phyloP scores from a whole-genome alignment of 2,329 filamentous ascomycete genomes.

The Talaromyces albobiverticillius region DNA sequence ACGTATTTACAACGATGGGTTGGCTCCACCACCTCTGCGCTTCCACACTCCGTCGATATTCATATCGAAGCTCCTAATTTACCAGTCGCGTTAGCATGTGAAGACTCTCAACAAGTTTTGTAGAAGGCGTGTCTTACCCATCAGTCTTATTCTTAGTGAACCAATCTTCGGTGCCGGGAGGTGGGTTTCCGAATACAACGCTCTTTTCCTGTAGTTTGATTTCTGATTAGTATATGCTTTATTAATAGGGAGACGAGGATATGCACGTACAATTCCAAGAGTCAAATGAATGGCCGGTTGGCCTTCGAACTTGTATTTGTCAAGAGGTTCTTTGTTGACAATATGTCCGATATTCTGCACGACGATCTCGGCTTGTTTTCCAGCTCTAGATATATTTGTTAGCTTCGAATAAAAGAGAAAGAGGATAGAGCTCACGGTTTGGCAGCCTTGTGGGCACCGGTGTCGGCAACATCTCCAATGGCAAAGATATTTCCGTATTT shows the following conservation, averaged over 20 bases:
- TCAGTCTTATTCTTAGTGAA: not conserved
- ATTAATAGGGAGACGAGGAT: too few species aligned
- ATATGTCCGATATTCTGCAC: not conserved
- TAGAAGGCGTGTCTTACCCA: too few species aligned
- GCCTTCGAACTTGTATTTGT: not conserved
- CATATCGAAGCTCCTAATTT: not conserved
- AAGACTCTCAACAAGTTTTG: too few species aligned
- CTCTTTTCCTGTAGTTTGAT: not conserved
- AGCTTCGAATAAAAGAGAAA: too few species aligned
- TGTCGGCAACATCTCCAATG: slow-evolving; percentile 6
- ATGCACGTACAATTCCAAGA: not conserved
- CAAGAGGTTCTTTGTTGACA: not conserved
- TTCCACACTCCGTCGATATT: not conserved
- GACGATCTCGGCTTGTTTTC: not conserved
- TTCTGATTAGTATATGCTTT: too few species aligned
- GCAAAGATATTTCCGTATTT: not conserved
- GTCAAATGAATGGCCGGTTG: not conserved
- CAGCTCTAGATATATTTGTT: not conserved
- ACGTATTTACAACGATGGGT: not conserved
- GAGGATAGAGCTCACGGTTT: not conserved
- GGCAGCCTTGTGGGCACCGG: not conserved
- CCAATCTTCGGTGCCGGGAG: not conserved
- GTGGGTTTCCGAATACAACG: not conserved
- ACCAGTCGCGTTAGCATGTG: too few species aligned
- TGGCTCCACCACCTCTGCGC: not conserved